phyloP scores from a whole-genome alignment of 345 rosid species.

The Hevea brasiliensis region DNA sequence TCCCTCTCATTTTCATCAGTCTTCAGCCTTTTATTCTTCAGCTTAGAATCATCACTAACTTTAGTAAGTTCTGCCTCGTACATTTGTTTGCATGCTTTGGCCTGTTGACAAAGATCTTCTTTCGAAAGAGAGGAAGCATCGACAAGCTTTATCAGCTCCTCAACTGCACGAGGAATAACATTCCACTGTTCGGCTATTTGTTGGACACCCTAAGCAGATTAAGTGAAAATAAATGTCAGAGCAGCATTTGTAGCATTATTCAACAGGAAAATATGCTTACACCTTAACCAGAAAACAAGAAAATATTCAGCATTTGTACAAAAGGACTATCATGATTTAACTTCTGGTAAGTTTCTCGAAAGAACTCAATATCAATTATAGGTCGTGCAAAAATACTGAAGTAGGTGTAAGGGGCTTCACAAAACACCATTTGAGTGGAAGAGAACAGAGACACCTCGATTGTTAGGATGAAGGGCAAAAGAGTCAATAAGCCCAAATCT shows the following conservation, averaged over 20 bases:
- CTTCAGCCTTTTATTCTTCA: constrained; percentile 28
- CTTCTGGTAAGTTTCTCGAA: not conserved
- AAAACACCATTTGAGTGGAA: not conserved
- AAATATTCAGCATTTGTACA: not conserved
- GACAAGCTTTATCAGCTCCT: constrained; percentile 64
- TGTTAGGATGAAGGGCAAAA: not conserved
- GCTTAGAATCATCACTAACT: constrained; percentile 10
- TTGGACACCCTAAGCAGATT: constrained; percentile 46
- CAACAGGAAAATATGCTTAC: not conserved
- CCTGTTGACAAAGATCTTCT: constrained; percentile 53
- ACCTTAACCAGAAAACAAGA: too few relatives aligned
- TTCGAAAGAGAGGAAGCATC: constrained; percentile 37
- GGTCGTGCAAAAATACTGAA: not conserved
- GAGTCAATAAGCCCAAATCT: constrained; percentile 1
- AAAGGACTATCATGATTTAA: not conserved
- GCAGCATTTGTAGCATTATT: not conserved
- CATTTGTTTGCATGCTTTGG: constrained; percentile 53
- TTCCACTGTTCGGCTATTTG: constrained; percentile 76
- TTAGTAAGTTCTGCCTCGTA: constrained; percentile 56
- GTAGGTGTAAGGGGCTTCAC: not conserved
- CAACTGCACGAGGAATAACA: constrained; percentile 70
- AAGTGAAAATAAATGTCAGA: not conserved
- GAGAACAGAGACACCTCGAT: not conserved
- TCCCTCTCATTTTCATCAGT: constrained; percentile 16
- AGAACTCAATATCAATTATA: not conserved